These are phyloP conservation scores for Ogataea methylovora DNA, from an alignment of 805 yeast species.

Conservation along the genomic window DNA sequence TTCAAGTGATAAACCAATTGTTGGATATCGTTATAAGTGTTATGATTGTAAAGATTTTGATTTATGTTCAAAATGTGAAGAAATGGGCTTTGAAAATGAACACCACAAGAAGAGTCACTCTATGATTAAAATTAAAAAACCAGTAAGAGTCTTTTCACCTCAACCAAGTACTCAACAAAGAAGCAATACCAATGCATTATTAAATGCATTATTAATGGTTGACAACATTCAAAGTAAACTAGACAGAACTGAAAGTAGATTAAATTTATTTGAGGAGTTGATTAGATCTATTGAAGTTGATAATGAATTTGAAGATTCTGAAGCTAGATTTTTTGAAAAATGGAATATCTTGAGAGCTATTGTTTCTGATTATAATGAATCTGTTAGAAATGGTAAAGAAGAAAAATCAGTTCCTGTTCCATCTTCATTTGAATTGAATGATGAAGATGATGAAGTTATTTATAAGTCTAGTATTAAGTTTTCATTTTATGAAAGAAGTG, in stretches of 20 bases:
- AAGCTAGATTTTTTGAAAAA: background rate
- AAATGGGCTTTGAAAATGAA: conserved; percentile 6
- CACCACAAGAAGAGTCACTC: conserved; percentile 18
- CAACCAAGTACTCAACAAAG: too few species aligned
- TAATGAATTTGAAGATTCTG: background rate
- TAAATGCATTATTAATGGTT: conserved; percentile 1
- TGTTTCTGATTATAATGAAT: background rate
- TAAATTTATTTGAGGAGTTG: background rate
- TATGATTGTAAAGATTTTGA: conserved; percentile 46
- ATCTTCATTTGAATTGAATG: too few species aligned
- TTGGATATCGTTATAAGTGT: conserved; percentile 44
- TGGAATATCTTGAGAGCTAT: background rate
- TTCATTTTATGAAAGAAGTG: too few species aligned
- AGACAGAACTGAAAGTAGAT: background rate
- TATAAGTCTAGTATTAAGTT: too few species aligned
- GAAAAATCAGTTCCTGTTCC: too few species aligned
- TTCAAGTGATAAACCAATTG: conserved; percentile 22
- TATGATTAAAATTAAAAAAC: conserved; percentile 16
- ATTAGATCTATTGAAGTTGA: background rate
- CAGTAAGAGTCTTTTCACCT: background rate
- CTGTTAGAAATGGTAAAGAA: background rate
- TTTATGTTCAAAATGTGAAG: conserved; percentile 38
- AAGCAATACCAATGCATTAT: background rate
- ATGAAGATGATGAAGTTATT: too few species aligned
- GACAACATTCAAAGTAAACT: conserved; percentile 2